phyloP scores from a whole-genome alignment of 257 asterid genomes.

The Fraxinus cuspidata region DNA sequence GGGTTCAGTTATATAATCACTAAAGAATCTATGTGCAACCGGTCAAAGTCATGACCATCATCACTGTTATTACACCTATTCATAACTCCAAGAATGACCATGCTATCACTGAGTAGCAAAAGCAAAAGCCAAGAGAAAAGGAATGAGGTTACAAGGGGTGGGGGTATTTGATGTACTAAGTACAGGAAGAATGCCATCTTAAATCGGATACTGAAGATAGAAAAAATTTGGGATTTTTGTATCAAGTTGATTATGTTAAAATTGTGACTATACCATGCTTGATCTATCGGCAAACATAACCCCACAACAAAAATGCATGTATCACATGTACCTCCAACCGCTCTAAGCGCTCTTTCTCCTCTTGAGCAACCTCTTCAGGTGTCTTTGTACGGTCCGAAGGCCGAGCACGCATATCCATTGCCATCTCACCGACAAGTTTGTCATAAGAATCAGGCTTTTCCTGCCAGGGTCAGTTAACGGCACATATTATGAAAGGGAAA shows the following conservation, averaged over 20 bases:
- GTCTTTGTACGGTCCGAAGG: conserved; percentile 90
- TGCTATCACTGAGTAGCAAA: neutral
- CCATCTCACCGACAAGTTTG: conserved; percentile 71
- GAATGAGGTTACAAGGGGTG: neutral
- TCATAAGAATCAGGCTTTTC: conserved; percentile 82
- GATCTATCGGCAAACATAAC: neutral
- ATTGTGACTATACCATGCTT: neutral
- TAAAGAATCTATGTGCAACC: neutral
- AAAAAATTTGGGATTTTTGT: neutral
- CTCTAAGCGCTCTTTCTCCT: conserved; percentile 92
- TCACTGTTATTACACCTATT: neutral
- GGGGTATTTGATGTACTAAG: neutral
- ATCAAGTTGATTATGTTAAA: conserved; percentile 3
- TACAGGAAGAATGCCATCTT: neutral
- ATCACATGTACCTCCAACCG: conserved; percentile 62
- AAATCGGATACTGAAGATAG: neutral
- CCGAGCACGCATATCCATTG: conserved; percentile 82
- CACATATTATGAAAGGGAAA: conserved; percentile 4
- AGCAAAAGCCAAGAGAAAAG: conserved; percentile 4
- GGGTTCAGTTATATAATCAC: neutral
- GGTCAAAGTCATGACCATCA: conserved; percentile 2
- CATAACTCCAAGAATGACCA: neutral
- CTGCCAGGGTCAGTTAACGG: conserved; percentile 42
- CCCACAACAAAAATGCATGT: neutral
- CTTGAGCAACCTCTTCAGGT: conserved; percentile 94